Evolutionary conservation across 768 basidiomycete species (phyloP).

Genomic region (Hortiboletus campestris): DNA sequence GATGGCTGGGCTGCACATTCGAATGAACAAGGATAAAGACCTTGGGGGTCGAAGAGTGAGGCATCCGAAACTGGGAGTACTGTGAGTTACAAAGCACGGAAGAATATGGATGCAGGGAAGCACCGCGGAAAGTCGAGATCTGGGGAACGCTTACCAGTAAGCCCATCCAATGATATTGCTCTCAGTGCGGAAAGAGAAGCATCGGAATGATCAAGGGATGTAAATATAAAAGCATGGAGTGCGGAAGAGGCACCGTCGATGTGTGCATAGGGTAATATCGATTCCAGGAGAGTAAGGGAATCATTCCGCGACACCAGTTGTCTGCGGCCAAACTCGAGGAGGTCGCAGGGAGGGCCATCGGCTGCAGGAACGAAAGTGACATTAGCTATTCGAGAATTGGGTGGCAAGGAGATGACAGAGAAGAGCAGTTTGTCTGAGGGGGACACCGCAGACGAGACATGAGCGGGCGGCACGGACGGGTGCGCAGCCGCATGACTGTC

Average conservation of each 20-base stretch:
- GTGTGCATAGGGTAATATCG: slow-evolving; percentile 51
- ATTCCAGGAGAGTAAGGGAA: slow-evolving; percentile 42
- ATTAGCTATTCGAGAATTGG: slow-evolving; percentile 43
- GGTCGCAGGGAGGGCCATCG: slow-evolving; percentile 33
- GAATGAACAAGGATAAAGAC: slow-evolving; percentile 54
- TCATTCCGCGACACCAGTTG: slow-evolving; percentile 41
- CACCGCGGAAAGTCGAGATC: background rate
- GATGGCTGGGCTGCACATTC: slow-evolving; percentile 39
- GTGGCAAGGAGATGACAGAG: slow-evolving; percentile 46
- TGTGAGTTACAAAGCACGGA: slow-evolving; percentile 8
- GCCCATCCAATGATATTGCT: slow-evolving; percentile 45
- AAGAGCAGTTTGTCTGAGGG: slow-evolving; percentile 43
- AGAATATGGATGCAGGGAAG: slow-evolving; percentile 2
- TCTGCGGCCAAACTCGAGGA: slow-evolving; percentile 57
- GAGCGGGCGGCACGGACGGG: slow-evolving; percentile 3
- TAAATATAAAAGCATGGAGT: slow-evolving; percentile 60
- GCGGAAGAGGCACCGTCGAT: slow-evolving; percentile 41
- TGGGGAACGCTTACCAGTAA: slow-evolving; percentile 45
- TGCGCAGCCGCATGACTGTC: slow-evolving; percentile 20
- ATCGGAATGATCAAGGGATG: slow-evolving; percentile 33
- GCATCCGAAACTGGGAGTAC: slow-evolving; percentile 39
- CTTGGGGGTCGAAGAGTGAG: slow-evolving; percentile 45
- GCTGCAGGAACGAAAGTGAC: slow-evolving; percentile 40
- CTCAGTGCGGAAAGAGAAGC: slow-evolving; percentile 34
- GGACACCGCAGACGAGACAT: slow-evolving; percentile 31